Conservation (phyloP, 148 eudicot genomes). For the Vaccinium vitisidaea region DNA sequence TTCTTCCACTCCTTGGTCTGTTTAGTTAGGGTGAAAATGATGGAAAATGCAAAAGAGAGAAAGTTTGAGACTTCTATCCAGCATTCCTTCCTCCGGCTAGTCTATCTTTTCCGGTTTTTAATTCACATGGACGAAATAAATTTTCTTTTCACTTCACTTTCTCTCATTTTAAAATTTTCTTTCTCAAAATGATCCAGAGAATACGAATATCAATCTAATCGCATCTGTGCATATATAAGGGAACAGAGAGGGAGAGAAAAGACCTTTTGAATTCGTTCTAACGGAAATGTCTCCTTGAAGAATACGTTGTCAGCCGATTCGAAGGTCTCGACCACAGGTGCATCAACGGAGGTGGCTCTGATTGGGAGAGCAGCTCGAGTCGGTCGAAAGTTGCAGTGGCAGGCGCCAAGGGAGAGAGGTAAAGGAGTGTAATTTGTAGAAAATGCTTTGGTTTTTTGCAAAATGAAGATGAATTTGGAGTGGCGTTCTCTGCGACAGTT, state of each 20-base stretch:
- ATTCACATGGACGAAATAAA: too few relatives aligned
- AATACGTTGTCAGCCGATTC: constrained; percentile 32
- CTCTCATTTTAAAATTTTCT: too few relatives aligned
- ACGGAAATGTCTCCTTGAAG: constrained; percentile 39
- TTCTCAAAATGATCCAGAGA: too few relatives aligned
- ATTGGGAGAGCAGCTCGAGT: constrained; percentile 22
- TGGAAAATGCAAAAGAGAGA: too few relatives aligned
- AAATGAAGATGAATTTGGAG: constrained; percentile 21
- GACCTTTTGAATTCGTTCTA: constrained; percentile 53
- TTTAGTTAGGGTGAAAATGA: too few relatives aligned
- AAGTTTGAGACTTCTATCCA: too few relatives aligned
- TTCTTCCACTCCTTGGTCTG: not conserved
- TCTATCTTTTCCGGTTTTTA: too few relatives aligned
- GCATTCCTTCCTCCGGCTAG: too few relatives aligned
- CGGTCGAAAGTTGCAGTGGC: constrained; percentile 21
- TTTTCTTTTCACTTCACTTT: too few relatives aligned
- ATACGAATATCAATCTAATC: not conserved
- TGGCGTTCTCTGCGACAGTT: constrained; percentile 23
- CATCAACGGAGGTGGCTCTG: constrained; percentile 35
- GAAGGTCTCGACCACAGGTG: constrained; percentile 30
- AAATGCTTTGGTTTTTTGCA: constrained; percentile 23
- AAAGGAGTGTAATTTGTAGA: constrained; percentile 22
- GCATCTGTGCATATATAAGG: not conserved
- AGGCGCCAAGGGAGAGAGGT: constrained; percentile 30
- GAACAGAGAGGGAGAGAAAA: not conserved